phyloP scores from a whole-genome alignment of 495 filamentous ascomycete genomes.

The Talaromyces trachyspermus region DNA sequence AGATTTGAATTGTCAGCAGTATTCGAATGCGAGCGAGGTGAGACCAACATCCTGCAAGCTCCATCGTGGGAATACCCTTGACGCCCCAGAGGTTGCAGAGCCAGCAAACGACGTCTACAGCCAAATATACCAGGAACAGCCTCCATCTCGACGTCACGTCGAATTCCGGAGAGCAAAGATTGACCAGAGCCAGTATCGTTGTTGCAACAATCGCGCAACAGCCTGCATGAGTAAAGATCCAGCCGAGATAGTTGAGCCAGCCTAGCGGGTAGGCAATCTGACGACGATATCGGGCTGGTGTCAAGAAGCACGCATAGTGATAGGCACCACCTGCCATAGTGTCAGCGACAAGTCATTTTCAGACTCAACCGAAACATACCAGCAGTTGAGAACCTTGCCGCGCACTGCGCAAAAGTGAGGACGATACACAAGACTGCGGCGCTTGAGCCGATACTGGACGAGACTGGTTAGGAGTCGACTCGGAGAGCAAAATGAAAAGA shows the following conservation, averaged over 20 bases:
- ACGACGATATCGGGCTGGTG: neutral
- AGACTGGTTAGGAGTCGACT: neutral
- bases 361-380: too few species aligned
- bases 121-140: constrained; percentile 5
- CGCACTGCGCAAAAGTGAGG: neutral
- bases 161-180: neutral
- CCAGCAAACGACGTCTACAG: neutral
- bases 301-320: constrained; percentile 6
- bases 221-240: constrained; percentile 4
- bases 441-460: neutral
- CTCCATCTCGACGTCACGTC: constrained; percentile 3
- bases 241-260: constrained; percentile 8
- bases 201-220: constrained; percentile 2
- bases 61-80: neutral
- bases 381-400: constrained; percentile 1
- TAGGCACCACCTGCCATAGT: constrained; percentile 3
- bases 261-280: constrained; percentile 1
- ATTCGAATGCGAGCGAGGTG: neutral
- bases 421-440: constrained; percentile 2
- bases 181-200: constrained; percentile 1
- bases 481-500: too few species aligned
- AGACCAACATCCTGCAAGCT: constrained; percentile 1
- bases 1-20: neutral
- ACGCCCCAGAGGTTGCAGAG: neutral
- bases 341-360: too few species aligned